phyloP scores from a whole-genome alignment of 176 grass and related monocot species.

The Bothriochloa decipiens region DNA sequence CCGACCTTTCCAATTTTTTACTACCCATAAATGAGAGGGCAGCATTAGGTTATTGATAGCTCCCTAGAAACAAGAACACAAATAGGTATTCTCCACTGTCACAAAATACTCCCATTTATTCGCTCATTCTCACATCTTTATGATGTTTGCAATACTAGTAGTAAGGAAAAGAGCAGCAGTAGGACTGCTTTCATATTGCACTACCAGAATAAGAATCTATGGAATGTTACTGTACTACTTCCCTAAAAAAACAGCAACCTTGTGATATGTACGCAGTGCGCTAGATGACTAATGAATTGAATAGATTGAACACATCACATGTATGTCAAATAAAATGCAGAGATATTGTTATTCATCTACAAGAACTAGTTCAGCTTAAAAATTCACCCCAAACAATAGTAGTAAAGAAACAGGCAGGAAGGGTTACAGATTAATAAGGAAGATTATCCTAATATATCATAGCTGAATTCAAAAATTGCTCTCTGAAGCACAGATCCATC shows the following conservation, averaged over 20 bases:
- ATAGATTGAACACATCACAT: background rate
- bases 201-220: slow-evolving; percentile 18
- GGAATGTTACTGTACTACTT: background rate
- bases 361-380: slow-evolving; percentile 26
- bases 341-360: slow-evolving; percentile 22
- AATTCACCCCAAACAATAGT: background rate
- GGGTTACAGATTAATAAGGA: background rate
- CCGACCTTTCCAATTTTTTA: background rate
- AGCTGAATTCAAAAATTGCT: background rate
- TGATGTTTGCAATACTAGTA: too few species aligned
- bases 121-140: background rate
- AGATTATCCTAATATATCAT: background rate
- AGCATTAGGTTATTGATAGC: background rate
- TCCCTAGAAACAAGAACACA: background rate
- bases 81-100: background rate
- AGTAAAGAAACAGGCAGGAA: background rate
- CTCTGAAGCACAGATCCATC: background rate
- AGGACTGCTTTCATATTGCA: slow-evolving; percentile 7
- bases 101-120: slow-evolving; percentile 1
- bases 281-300: background rate
- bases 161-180: background rate
- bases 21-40: slow-evolving; percentile 5
- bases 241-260: slow-evolving; percentile 15
- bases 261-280: background rate
- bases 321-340: slow-evolving; percentile 9